Conservation (phyloP, 345 rosid genomes). For the Populus pruinosa region DNA sequence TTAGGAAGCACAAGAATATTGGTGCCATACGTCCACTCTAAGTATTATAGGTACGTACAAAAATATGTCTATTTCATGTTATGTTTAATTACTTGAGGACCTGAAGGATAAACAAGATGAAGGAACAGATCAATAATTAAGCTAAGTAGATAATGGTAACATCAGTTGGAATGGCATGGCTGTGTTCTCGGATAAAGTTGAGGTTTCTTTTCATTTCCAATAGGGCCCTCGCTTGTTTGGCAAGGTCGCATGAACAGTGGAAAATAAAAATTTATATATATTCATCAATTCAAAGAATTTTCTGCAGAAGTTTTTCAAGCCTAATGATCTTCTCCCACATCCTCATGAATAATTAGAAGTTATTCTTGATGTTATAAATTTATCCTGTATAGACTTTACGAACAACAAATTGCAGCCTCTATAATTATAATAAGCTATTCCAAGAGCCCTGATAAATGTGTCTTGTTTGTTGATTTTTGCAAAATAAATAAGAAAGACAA, state of each 20-base stretch:
- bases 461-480: background rate
- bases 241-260: background rate
- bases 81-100: background rate
- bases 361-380: background rate
- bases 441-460: background rate
- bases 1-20: background rate
- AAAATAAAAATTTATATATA: background rate
- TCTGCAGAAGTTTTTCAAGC: background rate
- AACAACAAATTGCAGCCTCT: background rate
- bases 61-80: background rate
- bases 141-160: constrained; percentile 7
- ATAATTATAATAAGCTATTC: background rate
- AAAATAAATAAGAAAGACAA: background rate
- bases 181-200: background rate
- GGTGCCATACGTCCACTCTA: background rate
- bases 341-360: background rate
- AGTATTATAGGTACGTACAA: background rate
- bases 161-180: background rate
- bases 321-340: background rate
- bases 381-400: background rate
- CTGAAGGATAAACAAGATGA: background rate
- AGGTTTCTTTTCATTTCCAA: constrained; percentile 1
- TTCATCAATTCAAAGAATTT: background rate
- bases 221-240: constrained; percentile 1
- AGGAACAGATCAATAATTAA: background rate